These are phyloP conservation scores for Phaffomyces thermotolerans DNA, from an alignment of 805 yeast species.

Conservation along the genomic window DNA sequence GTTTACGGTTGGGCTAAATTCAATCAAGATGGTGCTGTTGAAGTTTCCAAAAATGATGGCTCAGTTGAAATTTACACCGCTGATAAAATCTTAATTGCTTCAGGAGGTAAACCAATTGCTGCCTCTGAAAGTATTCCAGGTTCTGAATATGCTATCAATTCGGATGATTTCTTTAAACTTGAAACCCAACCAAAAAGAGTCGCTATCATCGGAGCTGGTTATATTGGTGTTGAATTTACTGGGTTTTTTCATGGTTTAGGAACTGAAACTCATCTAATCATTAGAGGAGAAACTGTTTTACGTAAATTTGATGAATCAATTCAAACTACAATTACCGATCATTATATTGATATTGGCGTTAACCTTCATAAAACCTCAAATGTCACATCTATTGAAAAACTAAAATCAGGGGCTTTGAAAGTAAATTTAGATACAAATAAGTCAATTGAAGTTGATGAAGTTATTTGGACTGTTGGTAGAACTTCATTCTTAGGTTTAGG, in stretches of 20 bases:
- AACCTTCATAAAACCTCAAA: constrained; percentile 64
- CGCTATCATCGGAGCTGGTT: constrained; percentile 96
- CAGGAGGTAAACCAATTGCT: constrained; percentile 81
- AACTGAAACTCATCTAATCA: constrained; percentile 75
- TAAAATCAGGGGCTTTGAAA: constrained; percentile 41
- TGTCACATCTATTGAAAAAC: constrained; percentile 40
- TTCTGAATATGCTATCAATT: constrained; percentile 72
- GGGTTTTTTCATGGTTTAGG: constrained; percentile 91
- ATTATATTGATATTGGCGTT: constrained; percentile 76
- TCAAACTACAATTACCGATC: constrained; percentile 71
- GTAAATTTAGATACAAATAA: constrained; percentile 36
- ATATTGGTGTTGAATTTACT: constrained; percentile 91
- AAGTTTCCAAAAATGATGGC: constrained; percentile 65
- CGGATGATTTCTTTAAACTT: constrained; percentile 86
- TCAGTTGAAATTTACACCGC: constrained; percentile 56
- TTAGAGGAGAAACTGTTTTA: constrained; percentile 86
- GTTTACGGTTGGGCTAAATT: constrained; percentile 84
- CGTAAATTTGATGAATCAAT: constrained; percentile 82
- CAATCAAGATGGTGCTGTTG: constrained; percentile 62
- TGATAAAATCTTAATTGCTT: constrained; percentile 79
- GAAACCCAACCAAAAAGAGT: constrained; percentile 83
- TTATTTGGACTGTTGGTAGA: constrained; percentile 95
- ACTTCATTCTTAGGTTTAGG: constrained; percentile 68
- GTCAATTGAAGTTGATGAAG: constrained; percentile 59
- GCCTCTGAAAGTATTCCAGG: constrained; percentile 64